Evolutionary conservation across 2,329 filamentous ascomycete species (phyloP), one percentile per base, ranked within the genome.

Genomic region (Leptographium wingfieldii): DNA sequence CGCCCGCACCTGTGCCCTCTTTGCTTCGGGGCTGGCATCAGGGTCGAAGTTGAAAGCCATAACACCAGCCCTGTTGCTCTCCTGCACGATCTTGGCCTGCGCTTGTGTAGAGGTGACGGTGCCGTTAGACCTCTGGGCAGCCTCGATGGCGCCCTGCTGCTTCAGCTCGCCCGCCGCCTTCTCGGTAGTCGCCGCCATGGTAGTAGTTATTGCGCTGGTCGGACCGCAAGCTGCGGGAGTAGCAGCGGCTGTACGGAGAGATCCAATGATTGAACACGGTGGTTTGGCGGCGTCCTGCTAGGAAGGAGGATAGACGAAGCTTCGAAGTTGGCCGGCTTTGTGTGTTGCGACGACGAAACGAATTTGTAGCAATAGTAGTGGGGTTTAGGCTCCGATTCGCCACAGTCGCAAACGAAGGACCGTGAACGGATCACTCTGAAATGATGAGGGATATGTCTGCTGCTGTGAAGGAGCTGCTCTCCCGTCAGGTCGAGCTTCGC

Each of bases 41-140:
- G 94, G 90, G 69, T 99, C 82, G 74, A 97, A 99, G 63, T 85
- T 82, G 70, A 88, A 94, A 64, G 90, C 92, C 35, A 86, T 76
- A 29, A 87, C 83, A 51, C 94, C 94, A 14, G 87, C 89, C 67
- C 87, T 86, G 68, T 80, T 83, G 66, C 89, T 90, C 71, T 95
- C 85, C 59, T 88, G 78, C 31, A 95, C 79, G 56, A 96, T 80
- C 67, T 82, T 82, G 66, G 82, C 79, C 73, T 95, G 81, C 38
- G 88, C 88, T 64, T 86, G 84, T 49, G 87, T n/a, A 22, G 43
- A n/a, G 55, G 89, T 78, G 48, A 83, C 82, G 64, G 91, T 80
- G 69, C 80, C 87, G 66, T 88, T 74, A 43, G 88, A 84, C 70
- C 95, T 81, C 63, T 79, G 80, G 59, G 91, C 85, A 61, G 89